Conservation (phyloP, 495 filamentous ascomycete species). For the Peziza echinospora region DNA sequence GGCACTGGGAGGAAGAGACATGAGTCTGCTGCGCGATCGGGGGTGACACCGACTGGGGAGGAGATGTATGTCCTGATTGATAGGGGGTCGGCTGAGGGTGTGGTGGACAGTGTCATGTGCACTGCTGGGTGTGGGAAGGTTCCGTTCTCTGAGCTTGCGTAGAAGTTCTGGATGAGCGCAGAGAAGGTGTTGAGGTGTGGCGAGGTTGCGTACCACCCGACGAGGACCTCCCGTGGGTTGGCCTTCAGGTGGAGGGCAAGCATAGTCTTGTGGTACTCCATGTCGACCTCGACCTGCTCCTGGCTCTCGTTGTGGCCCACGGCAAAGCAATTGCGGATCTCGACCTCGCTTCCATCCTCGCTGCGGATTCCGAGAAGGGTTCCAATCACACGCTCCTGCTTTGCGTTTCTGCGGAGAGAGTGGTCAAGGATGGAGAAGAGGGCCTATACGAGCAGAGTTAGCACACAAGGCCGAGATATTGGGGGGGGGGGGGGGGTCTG, state of each 20-base stretch:
- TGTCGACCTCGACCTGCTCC: conserved; percentile 97
- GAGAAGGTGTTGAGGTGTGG: conserved; percentile 92
- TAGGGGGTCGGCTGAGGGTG: conserved; percentile 62
- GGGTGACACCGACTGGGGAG: conserved; percentile 79
- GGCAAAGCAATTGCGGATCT: conserved; percentile 86
- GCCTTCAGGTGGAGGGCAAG: conserved; percentile 79
- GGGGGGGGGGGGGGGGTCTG: neutral
- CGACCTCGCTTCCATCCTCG: conserved; percentile 89
- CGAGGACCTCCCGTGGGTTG: conserved; percentile 76
- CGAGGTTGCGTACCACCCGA: conserved; percentile 96
- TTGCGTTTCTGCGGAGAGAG: conserved; percentile 67
- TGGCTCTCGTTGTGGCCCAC: conserved; percentile 94
- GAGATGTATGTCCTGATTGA: conserved; percentile 80
- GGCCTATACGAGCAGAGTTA: no score
- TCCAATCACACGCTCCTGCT: conserved; percentile 87
- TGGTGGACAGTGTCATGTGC: conserved; percentile 81
- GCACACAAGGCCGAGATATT: no score
- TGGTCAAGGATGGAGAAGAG: conserved; percentile 96
- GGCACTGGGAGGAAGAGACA: conserved; percentile 93
- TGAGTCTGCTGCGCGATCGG: conserved; percentile 81
- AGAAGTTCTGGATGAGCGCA: conserved; percentile 98
- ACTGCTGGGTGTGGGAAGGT: conserved; percentile 92
- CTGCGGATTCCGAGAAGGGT: conserved; percentile 77
- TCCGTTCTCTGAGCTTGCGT: conserved; percentile 84
- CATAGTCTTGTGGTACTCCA: conserved; percentile 99